Conservation (phyloP, 1,139 yeast species). For the Scheffersomyces quercinus region DNA sequence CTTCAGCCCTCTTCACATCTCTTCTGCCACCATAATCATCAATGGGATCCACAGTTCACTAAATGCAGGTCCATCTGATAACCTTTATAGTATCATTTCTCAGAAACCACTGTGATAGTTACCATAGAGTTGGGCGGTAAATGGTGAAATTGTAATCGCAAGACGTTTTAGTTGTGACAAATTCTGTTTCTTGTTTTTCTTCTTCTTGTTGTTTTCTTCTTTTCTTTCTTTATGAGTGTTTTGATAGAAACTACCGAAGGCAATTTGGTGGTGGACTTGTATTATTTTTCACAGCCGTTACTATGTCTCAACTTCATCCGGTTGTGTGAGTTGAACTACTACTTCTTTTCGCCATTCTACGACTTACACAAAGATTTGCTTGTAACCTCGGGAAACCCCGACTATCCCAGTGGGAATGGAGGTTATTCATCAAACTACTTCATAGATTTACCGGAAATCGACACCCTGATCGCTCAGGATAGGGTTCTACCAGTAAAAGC, state of each 20-base stretch:
- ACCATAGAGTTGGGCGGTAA: too few relatives aligned
- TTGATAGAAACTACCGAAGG: slow-evolving; percentile 58
- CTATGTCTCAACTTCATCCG: slow-evolving; percentile 53
- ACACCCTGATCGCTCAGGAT: background rate
- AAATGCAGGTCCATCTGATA: too few relatives aligned
- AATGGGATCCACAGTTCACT: too few relatives aligned
- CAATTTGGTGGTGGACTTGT: slow-evolving; percentile 54
- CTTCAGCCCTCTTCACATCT: too few relatives aligned
- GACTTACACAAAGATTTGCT: slow-evolving; percentile 37
- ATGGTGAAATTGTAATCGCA: too few relatives aligned
- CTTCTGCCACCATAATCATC: too few relatives aligned
- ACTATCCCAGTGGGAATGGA: slow-evolving; percentile 33
- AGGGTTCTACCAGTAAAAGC: too few relatives aligned
- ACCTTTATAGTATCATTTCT: too few relatives aligned
- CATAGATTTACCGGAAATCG: slow-evolving; percentile 5
- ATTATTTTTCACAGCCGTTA: slow-evolving; percentile 32
- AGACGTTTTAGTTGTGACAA: background rate
- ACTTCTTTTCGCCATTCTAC: slow-evolving; percentile 52
- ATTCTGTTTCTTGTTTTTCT: background rate
- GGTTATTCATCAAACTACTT: slow-evolving; percentile 19
- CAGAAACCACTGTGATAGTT: too few relatives aligned
- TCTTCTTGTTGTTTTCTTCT: slow-evolving; percentile 2
- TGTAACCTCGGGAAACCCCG: slow-evolving; percentile 51
- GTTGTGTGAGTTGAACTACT: slow-evolving; percentile 55
- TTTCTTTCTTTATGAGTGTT: slow-evolving; percentile 48